These are phyloP conservation scores for Tulasnella sp. DNA, from an alignment of 768 basidiomycete genomes.

Conservation along the genomic window DNA sequence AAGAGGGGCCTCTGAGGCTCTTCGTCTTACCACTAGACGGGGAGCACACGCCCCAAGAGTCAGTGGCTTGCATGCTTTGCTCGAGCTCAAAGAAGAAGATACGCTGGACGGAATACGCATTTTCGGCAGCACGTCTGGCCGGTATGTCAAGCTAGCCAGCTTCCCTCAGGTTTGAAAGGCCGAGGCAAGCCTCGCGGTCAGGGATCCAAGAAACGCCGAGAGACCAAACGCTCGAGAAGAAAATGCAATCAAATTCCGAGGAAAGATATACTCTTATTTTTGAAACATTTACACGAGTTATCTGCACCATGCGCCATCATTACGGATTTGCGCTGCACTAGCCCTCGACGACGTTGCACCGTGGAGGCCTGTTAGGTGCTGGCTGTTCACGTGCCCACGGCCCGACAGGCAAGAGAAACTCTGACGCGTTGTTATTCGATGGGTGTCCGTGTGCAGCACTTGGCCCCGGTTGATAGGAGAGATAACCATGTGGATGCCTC, in stretches of 20 bases:
- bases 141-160: background rate
- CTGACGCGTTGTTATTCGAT: background rate
- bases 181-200: background rate
- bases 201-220: background rate
- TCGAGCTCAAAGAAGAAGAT: background rate
- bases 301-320: background rate
- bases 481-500: constrained; percentile 15
- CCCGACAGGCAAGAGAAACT: constrained; percentile 9
- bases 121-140: background rate
- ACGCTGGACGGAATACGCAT: background rate
- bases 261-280: background rate
- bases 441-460: background rate
- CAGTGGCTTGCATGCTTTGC: background rate
- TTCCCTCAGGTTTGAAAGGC: background rate
- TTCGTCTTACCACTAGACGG: background rate
- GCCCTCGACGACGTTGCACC: background rate
- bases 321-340: background rate
- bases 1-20: background rate
- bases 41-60: background rate
- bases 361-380: background rate
- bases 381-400: constrained; percentile 13
- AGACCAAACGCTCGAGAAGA: background rate
- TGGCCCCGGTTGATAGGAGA: background rate
- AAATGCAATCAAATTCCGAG: background rate
- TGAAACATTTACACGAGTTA: background rate